Evolutionary conservation across 805 yeast genomes (phyloP).

Genomic region (Barnettozyma sucrosica): DNA sequence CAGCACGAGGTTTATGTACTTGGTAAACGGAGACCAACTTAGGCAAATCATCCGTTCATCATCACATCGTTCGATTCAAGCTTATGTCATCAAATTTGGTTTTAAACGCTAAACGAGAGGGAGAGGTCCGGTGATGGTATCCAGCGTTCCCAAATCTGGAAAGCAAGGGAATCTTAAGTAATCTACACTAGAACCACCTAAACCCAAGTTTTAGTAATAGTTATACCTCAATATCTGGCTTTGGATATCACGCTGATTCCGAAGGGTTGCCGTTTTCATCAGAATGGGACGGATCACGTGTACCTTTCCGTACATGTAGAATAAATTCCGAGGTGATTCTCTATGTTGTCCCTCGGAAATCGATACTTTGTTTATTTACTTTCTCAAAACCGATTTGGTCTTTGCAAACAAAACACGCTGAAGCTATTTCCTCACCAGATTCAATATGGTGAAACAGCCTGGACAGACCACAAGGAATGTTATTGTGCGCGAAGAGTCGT

Average conservation of each 20-base stretch:
- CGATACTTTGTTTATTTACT: slow-evolving; percentile 3
- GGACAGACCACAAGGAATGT: neutral
- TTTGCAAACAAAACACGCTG: slow-evolving; percentile 1
- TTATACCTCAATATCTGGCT: no score
- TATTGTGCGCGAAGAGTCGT: slow-evolving; percentile 11
- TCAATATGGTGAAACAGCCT: neutral
- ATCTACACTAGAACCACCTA: no score
- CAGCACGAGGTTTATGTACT: neutral
- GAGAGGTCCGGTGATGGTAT: neutral
- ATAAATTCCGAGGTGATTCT: no score
- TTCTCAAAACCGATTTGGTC: slow-evolving; percentile 1
- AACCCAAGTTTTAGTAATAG: no score
- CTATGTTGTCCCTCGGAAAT: slow-evolving; percentile 7
- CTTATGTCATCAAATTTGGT: neutral
- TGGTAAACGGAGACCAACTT: neutral
- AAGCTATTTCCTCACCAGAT: no score
- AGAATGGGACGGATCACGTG: neutral
- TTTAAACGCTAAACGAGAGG: neutral
- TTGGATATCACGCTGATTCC: no score
- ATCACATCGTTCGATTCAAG: neutral
- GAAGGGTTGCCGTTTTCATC: no score
- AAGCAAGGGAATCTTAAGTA: no score
- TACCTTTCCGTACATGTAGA: neutral
- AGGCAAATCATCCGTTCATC: neutral
- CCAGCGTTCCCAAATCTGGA: no score